phyloP scores from a whole-genome alignment of 306 rosid genomes.

The Dalbergia cultrata region DNA sequence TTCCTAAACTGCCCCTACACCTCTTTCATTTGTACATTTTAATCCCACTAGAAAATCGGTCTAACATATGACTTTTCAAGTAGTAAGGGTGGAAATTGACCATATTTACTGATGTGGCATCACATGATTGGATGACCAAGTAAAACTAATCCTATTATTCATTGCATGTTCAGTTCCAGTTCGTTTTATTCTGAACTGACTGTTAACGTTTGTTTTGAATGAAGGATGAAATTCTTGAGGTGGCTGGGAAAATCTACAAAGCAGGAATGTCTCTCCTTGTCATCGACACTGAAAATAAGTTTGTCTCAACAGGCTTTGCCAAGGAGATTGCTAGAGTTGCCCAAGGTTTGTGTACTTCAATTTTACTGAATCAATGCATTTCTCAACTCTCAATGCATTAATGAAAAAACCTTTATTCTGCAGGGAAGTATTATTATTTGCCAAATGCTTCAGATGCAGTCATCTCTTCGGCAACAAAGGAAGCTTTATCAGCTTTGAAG shows the following conservation, averaged over 20 bases:
- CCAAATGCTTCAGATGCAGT: conserved; percentile 97
- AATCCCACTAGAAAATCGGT: too few species aligned
- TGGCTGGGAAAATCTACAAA: conserved; percentile 93
- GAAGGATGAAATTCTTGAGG: conserved; percentile 98
- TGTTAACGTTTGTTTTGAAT: conserved; percentile 37
- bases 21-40: too few species aligned
- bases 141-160: not conserved
- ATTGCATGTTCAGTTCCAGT: conserved; percentile 21
- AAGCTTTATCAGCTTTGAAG: conserved; percentile 83
- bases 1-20: too few species aligned
- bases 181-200: conserved; percentile 30
- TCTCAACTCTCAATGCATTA: conserved; percentile 23
- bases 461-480: conserved; percentile 87
- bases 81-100: too few species aligned
- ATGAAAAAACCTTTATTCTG: conserved; percentile 34
- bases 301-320: conserved; percentile 97
- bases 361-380: conserved; percentile 34
- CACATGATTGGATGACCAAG: too few species aligned
- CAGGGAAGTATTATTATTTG: conserved; percentile 97
- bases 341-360: conserved; percentile 73
- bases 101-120: too few species aligned
- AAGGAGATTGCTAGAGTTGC: conserved; percentile 98
- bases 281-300: conserved; percentile 97
- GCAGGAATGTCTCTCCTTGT: conserved; percentile 98
- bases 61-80: too few species aligned